Conservation (phyloP, 75 land plant species). For the Adiantum capillusveneris region DNA sequence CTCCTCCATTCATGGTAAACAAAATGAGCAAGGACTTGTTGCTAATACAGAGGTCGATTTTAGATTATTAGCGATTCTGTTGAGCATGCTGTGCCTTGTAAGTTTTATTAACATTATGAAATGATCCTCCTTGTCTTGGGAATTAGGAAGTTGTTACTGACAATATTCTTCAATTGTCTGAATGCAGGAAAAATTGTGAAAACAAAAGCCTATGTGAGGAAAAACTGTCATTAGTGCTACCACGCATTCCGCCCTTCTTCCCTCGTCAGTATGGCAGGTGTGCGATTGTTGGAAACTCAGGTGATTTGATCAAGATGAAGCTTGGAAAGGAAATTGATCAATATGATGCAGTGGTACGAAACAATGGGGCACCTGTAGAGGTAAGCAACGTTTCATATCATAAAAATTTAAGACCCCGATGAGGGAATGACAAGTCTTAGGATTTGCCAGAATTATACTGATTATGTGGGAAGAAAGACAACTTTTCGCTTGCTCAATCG, state of each 20-base stretch:
- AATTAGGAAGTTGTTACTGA: no score
- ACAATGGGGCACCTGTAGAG: conserved; percentile 88
- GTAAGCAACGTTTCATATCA: conserved; percentile 16
- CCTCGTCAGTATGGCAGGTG: conserved; percentile 84
- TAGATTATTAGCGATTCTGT: no score
- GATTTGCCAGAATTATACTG: conserved; percentile 64
- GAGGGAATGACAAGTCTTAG: background rate
- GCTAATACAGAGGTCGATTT: no score
- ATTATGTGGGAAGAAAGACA: conserved; percentile 72
- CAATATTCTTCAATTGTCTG: no score
- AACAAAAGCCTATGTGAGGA: conserved; percentile 77
- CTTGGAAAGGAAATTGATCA: conserved; percentile 89
- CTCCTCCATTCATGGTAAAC: no score
- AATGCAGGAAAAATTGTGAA: conserved; percentile 60
- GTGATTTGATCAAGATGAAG: conserved; percentile 74
- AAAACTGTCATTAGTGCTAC: conserved; percentile 77
- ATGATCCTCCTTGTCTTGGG: no score
- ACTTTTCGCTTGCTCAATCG: conserved; percentile 92
- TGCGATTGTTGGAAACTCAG: conserved; percentile 93
- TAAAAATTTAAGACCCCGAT: no score
- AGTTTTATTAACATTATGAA: no score
- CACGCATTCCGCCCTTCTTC: conserved; percentile 62
- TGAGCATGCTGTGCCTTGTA: no score
- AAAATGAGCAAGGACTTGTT: no score
- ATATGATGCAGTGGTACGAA: conserved; percentile 76